Percentiles rank a stretch among this genome's conserved stretches.
These are phyloP conservation scores for Solanum etuberosum DNA, from an alignment of 257 asterid genomes.

Conservation along the genomic window DNA sequence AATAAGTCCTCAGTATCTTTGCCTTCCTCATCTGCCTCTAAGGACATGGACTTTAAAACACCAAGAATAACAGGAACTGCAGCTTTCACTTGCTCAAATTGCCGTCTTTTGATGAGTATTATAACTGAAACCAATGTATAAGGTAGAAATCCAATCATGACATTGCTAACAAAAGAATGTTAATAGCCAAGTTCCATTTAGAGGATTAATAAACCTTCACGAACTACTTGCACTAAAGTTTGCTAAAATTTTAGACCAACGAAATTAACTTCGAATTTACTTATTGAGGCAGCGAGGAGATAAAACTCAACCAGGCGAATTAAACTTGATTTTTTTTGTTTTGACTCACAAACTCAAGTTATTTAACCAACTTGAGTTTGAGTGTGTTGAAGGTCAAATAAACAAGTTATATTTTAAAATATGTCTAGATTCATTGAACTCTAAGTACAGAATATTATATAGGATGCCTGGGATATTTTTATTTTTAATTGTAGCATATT, in stretches of 20 bases:
- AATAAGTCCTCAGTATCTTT: constrained; percentile 33
- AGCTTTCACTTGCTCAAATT: constrained; percentile 59
- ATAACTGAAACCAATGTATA: constrained; percentile 37
- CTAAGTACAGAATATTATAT: not conserved
- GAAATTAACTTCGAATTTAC: not conserved
- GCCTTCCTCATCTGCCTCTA: constrained; percentile 38
- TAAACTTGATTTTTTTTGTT: not conserved
- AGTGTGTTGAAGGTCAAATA: not conserved
- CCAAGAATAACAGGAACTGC: constrained; percentile 65
- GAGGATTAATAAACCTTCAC: not conserved
- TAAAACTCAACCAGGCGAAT: not conserved
- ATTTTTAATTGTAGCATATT: not conserved
- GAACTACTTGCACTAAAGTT: not conserved
- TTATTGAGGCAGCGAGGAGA: not conserved
- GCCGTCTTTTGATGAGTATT: constrained; percentile 49
- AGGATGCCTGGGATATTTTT: not conserved
- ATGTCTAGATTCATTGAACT: not conserved
- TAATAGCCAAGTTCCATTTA: not conserved
- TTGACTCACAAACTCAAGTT: not conserved
- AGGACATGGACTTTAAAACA: constrained; percentile 30
- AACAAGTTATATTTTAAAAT: not conserved
- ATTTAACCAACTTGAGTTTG: not conserved
- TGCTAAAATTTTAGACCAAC: not conserved
- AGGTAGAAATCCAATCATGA: not conserved
- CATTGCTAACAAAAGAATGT: not conserved